Percentiles rank a stretch among this genome's conserved stretches.
Evolutionary conservation across 1,284 basidiomycete genomes (phyloP).

Genomic region (Fomes fomentarius): DNA sequence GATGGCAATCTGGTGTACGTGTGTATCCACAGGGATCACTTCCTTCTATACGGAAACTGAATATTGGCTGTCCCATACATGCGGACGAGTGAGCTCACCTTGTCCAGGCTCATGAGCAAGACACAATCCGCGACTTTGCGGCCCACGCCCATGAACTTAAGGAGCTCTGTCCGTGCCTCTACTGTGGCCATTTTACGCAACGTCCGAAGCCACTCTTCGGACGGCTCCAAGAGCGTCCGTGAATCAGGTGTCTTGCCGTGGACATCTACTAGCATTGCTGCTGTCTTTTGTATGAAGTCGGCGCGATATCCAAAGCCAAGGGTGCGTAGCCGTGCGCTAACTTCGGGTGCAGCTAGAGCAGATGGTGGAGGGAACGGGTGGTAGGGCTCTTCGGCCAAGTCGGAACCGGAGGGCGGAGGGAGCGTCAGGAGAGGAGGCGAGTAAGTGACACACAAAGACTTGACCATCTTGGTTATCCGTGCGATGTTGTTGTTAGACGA

Average conservation of each 20-base stretch:
- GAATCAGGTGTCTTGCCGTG: constrained; percentile 38
- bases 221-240: constrained; percentile 40
- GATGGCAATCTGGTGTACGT: constrained; percentile 85
- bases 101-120: constrained; percentile 93
- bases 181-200: constrained; percentile 58
- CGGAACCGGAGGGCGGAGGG: constrained; percentile 38
- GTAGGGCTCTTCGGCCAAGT: constrained; percentile 44
- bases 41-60: constrained; percentile 53
- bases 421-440: constrained; percentile 65
- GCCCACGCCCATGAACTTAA: constrained; percentile 89
- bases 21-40: constrained; percentile 91
- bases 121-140: constrained; percentile 97
- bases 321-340: constrained; percentile 69
- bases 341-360: constrained; percentile 62
- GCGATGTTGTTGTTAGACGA: constrained; percentile 97
- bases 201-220: constrained; percentile 63
- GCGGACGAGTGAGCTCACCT: constrained; percentile 49
- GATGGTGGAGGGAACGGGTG: constrained; percentile 88
- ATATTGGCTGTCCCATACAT: not conserved
- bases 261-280: constrained; percentile 73
- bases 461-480: constrained; percentile 90
- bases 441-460: constrained; percentile 71
- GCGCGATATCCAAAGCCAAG: constrained; percentile 98
- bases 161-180: constrained; percentile 73
- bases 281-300: constrained; percentile 84